Evolutionary conservation across 306 rosid species (phyloP), one percentile per base, ranked within the genome.

Genomic region (Pyrus pyrifolia): DNA sequence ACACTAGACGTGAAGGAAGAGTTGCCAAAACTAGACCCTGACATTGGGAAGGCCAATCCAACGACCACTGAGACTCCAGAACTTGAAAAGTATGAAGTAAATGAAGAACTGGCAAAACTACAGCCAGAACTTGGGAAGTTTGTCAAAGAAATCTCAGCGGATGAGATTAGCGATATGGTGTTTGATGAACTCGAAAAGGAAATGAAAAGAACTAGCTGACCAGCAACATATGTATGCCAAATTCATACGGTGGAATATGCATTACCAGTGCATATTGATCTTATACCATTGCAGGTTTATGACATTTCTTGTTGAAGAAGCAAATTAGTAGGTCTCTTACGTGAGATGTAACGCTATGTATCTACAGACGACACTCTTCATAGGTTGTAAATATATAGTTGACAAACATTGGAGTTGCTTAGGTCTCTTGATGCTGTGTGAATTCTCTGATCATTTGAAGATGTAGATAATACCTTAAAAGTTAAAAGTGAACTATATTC

Each of bases 141-240:
- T 18, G 84, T 85, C 21, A 88, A 77, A 18, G 76, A 84, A 21
- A 89, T 83, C 72, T 84, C 87, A 10, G 71, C 81, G 30, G 96
- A 87, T 17, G 94, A 91, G 80, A 85, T 92, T 67, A 68, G 82
- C 76, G 93, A 89, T 45, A 90, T 89, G 92, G 98, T 83, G 70
- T 86, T 87, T 79, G 93, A 90, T 86, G 94, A 86, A 72, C 51
- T 81, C 72, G 90, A 83, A 72, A 88, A 73, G 73, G 76, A 83
- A 76, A 80, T 78, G 29, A 62, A 57, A 55, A 7, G 10, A 69
- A 35, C 8, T 73, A 66, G 76, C 82, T 83, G 76, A 79, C 75
- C 77, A 22, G 57, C 82, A 57, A 69, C 71, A 75, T 59, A 81
- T 51, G 8, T 63, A 73, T 76, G 42, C 75, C 73, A 79, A 68